phyloP scores from a whole-genome alignment of 129 eudicot species.

The Oenanthe sinensis region DNA sequence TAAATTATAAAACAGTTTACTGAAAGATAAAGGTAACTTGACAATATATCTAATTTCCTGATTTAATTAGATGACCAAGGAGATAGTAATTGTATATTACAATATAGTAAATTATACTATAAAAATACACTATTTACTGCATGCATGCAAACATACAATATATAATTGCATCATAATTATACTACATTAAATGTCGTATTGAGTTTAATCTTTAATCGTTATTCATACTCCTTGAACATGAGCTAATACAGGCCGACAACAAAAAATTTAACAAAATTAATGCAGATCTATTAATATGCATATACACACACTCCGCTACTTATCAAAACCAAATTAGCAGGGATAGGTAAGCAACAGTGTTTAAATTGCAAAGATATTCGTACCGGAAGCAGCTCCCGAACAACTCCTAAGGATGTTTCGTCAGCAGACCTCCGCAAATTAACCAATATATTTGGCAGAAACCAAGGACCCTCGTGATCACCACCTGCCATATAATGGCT shows the following conservation, averaged over 20 bases:
- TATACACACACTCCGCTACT: background rate
- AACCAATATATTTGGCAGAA: slow-evolving; percentile 76
- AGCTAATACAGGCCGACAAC: background rate
- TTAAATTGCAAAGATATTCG: slow-evolving; percentile 6
- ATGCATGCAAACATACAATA: background rate
- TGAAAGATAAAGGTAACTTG: background rate
- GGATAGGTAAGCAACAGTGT: background rate
- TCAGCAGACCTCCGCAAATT: slow-evolving; percentile 67
- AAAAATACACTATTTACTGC: background rate
- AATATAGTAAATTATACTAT: too few species aligned
- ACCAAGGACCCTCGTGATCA: slow-evolving; percentile 78
- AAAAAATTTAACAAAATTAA: background rate
- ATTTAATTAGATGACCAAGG: too few species aligned
- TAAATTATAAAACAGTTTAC: too few species aligned
- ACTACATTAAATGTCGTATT: background rate
- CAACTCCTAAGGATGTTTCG: slow-evolving; percentile 54
- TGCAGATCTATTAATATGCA: background rate
- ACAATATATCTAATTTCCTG: too few species aligned
- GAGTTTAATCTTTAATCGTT: background rate
- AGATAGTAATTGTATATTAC: background rate
- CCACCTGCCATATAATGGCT: slow-evolving; percentile 46
- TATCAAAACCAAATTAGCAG: background rate
- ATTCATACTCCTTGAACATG: background rate
- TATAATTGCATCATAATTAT: background rate
- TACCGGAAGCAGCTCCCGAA: slow-evolving; percentile 89